phyloP scores from a whole-genome alignment of 2,329 filamentous ascomycete genomes.

The Fusarium sp. region DNA sequence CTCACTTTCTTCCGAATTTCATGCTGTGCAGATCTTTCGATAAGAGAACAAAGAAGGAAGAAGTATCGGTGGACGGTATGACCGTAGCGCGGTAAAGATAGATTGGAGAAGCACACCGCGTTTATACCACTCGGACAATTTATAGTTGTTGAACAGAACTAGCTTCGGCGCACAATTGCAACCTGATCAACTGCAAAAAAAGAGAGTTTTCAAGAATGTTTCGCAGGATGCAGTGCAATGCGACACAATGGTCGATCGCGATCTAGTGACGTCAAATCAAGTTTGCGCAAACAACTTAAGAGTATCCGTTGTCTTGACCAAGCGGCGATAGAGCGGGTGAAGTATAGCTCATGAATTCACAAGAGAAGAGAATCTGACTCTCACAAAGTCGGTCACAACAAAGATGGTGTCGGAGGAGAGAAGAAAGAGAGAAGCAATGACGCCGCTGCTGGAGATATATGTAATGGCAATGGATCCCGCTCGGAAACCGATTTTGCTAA shows the following conservation, averaged over 20 bases:
- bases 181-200: neutral
- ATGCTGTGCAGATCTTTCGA: slow-evolving; percentile 51
- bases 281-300: slow-evolving; percentile 25
- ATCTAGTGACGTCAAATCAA: slow-evolving; percentile 34
- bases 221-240: slow-evolving; percentile 4
- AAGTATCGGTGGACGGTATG: slow-evolving; percentile 10
- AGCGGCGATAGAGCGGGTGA: slow-evolving; percentile 11
- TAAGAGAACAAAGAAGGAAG: slow-evolving; percentile 12
- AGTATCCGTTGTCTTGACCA: slow-evolving; percentile 34
- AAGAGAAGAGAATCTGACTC: neutral
- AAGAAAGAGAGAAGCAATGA: slow-evolving; percentile 7
- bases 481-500: slow-evolving; percentile 25
- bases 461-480: slow-evolving; percentile 23
- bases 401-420: slow-evolving; percentile 2
- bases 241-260: slow-evolving; percentile 11
- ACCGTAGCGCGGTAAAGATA: slow-evolving; percentile 11
- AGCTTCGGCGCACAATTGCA: slow-evolving; percentile 4
- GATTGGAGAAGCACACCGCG: slow-evolving; percentile 20
- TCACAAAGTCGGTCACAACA: slow-evolving; percentile 5
- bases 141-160: slow-evolving; percentile 17
- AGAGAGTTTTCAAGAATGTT: slow-evolving; percentile 6
- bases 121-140: slow-evolving; percentile 10
- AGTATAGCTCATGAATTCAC: slow-evolving; percentile 23
- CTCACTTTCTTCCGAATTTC: slow-evolving; percentile 74
- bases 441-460: slow-evolving; percentile 16